These are phyloP conservation scores for Candida smagusa DNA, from an alignment of 1,139 yeast species.

Conservation along the genomic window DNA sequence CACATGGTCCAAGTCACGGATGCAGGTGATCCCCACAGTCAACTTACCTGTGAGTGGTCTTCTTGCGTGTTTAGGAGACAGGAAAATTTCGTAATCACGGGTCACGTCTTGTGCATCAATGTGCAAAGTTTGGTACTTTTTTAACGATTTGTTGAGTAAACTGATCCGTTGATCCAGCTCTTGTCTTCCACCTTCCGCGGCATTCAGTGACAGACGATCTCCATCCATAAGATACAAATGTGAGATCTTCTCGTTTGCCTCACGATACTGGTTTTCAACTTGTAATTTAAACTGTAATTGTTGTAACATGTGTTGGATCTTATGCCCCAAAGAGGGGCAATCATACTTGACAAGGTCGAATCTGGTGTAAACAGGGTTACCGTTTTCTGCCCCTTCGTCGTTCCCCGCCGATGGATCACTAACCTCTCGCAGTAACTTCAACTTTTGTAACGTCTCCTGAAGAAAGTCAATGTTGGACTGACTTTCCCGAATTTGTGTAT, in stretches of 20 bases:
- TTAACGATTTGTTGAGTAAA: constrained; percentile 75
- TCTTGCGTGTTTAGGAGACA: constrained; percentile 68
- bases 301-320: constrained; percentile 92
- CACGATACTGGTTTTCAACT: constrained; percentile 89
- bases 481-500: constrained; percentile 86
- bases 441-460: constrained; percentile 69
- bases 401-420: constrained; percentile 6
- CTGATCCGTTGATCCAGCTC: constrained; percentile 87
- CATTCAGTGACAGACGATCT: constrained; percentile 78
- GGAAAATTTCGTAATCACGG: constrained; percentile 61
- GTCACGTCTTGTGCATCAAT: constrained; percentile 60
- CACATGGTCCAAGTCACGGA: constrained; percentile 89
- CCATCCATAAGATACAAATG: constrained; percentile 88
- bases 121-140: constrained; percentile 86
- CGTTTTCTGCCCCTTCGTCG: constrained; percentile 4
- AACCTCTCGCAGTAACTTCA: constrained; percentile 31
- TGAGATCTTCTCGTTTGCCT: constrained; percentile 86
- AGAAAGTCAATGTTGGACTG: constrained; percentile 87
- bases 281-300: constrained; percentile 89
- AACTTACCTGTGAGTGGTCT: constrained; percentile 82
- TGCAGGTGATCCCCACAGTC: constrained; percentile 64
- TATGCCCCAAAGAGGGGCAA: constrained; percentile 92
- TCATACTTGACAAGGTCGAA: constrained; percentile 87
- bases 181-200: constrained; percentile 82
- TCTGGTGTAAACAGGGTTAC: constrained; percentile 50